These are phyloP conservation scores for Hyphodiscus hymeniophilus DNA, from an alignment of 495 filamentous ascomycete species.

Conservation along the genomic window DNA sequence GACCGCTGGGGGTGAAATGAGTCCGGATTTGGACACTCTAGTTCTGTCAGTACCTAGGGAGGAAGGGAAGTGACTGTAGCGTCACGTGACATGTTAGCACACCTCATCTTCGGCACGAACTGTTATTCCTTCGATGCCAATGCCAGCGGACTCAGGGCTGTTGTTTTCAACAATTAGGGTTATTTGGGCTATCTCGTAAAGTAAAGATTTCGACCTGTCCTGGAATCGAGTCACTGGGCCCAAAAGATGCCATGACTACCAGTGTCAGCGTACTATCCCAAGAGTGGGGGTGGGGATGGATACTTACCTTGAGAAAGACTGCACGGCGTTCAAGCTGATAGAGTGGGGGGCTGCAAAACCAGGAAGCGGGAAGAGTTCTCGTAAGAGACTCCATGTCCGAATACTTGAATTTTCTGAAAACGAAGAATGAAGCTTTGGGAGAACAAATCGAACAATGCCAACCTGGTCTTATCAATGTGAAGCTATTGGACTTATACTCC, in stretches of 20 bases:
- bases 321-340: conserved; percentile 46
- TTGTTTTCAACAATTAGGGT: conserved; percentile 36
- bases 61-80: background rate
- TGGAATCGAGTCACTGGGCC: conserved; percentile 51
- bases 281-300: background rate
- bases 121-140: conserved; percentile 31
- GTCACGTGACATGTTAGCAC: conserved; percentile 27
- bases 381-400: conserved; percentile 13
- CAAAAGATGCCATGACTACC: conserved; percentile 53
- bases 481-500: no score
- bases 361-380: conserved; percentile 34
- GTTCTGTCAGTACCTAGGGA: background rate
- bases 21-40: conserved; percentile 12
- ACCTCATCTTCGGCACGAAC: conserved; percentile 27
- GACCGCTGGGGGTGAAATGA: conserved; percentile 45
- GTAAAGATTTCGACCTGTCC: conserved; percentile 33
- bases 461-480: no score
- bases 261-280: background rate
- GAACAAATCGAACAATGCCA: no score
- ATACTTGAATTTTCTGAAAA: no score
- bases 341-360: conserved; percentile 30
- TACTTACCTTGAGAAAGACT: conserved; percentile 48
- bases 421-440: no score
- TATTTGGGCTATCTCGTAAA: conserved; percentile 49
- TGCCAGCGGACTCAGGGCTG: conserved; percentile 24